Evolutionary conservation across 2,329 filamentous ascomycete genomes (phyloP).

Genomic region (Arthrobotrys musiformis): DNA sequence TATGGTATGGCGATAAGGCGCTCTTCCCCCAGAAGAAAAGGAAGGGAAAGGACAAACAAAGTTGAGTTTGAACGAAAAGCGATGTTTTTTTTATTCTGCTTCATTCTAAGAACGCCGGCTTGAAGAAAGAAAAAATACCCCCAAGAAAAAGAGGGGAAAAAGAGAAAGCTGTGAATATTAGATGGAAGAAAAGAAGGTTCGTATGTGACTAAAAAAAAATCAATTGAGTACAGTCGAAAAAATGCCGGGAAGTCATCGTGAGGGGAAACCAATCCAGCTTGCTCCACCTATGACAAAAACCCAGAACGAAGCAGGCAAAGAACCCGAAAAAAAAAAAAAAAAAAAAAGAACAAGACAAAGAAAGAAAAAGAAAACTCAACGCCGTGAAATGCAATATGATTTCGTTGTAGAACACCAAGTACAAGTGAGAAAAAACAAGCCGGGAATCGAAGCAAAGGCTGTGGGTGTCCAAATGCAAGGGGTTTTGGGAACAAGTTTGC

Average conservation of each 20-base stretch:
- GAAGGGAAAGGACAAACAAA: background rate
- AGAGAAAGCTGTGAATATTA: background rate
- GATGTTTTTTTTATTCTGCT: constrained; percentile 1
- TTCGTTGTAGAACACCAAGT: background rate
- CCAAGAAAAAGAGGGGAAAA: constrained; percentile 14
- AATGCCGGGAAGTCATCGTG: constrained; percentile 10
- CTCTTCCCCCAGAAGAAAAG: too few species aligned
- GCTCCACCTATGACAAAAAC: background rate
- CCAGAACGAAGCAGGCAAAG: constrained; percentile 6
- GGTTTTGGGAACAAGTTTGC: constrained; percentile 17
- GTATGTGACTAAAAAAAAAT: constrained; percentile 10
- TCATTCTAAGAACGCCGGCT: background rate
- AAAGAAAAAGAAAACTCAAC: constrained; percentile 24
- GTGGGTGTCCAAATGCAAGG: constrained; percentile 44
- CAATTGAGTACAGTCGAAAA: constrained; percentile 22
- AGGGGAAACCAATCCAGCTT: constrained; percentile 30
- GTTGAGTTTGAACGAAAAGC: background rate
- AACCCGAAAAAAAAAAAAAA: constrained; percentile 12
- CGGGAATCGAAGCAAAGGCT: background rate
- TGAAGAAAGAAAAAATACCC: background rate
- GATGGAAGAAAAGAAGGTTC: background rate
- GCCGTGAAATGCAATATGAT: constrained; percentile 41
- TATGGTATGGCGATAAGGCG: background rate
- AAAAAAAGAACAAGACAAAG: constrained; percentile 3
- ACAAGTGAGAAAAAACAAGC: constrained; percentile 12